phyloP scores from a whole-genome alignment of 352 stramenopile genomes.

The Pythium apleroticum region DNA sequence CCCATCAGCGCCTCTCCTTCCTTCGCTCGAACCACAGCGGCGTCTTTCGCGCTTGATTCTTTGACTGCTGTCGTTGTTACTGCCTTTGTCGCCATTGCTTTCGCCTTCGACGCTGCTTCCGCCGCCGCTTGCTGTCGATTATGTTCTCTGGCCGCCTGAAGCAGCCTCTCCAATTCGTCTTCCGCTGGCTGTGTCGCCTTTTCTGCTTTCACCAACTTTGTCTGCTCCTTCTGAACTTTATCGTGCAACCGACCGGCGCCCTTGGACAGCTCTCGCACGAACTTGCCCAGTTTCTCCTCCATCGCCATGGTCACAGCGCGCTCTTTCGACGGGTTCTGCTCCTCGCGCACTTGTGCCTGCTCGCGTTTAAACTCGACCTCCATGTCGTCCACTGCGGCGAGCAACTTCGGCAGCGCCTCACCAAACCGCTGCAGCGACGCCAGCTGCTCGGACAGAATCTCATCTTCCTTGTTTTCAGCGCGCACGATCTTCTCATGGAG shows the following conservation, averaged over 20 bases:
- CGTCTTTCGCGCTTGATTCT: background rate
- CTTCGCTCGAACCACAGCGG: background rate
- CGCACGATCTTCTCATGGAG: slow-evolving; percentile 43
- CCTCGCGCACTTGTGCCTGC: slow-evolving; percentile 39
- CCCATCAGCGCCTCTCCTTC: slow-evolving; percentile 32
- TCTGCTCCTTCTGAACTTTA: slow-evolving; percentile 9
- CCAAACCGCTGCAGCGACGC: slow-evolving; percentile 43
- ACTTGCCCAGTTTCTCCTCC: slow-evolving; percentile 20
- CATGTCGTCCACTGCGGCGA: slow-evolving; percentile 37
- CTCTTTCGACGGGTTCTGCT: slow-evolving; percentile 64
- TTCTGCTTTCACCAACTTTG: slow-evolving; percentile 5
- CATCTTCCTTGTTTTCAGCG: slow-evolving; percentile 58
- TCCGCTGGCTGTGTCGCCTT: background rate
- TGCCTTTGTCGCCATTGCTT: background rate
- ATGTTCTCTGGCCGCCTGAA: slow-evolving; percentile 27
- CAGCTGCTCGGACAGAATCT: slow-evolving; percentile 32
- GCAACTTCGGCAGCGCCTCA: slow-evolving; percentile 39
- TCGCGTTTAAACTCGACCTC: slow-evolving; percentile 46
- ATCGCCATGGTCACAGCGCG: slow-evolving; percentile 39
- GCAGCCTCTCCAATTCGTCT: slow-evolving; percentile 9
- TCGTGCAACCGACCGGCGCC: slow-evolving; percentile 12
- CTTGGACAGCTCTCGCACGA: slow-evolving; percentile 13
- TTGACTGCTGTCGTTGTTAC: background rate
- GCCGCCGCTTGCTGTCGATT: background rate
- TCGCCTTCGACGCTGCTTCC: background rate